A percentile compares a stretch with the other conserved stretches of the same genome.
These are phyloP conservation scores for Sclerotinia spermophila DNA, from an alignment of 2,329 filamentous ascomycete genomes.

Conservation along the genomic window DNA sequence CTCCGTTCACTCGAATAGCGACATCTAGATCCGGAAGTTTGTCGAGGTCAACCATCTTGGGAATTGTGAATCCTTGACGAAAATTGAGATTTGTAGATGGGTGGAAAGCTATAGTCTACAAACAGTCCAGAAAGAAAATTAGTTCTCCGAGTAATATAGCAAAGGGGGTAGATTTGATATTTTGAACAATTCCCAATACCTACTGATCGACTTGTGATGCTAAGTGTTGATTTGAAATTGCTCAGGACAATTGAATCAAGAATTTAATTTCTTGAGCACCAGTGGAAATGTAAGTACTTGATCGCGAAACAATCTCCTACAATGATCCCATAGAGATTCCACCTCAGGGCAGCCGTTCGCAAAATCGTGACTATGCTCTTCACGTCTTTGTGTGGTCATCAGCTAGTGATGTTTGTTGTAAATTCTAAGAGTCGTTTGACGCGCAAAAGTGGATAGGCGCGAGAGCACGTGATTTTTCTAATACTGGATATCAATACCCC, in stretches of 20 bases:
- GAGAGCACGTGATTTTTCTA: not conserved
- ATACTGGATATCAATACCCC: not conserved
- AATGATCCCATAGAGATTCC: not conserved
- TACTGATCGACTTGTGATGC: not conserved
- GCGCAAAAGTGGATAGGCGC: not conserved
- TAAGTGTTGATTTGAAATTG: not conserved
- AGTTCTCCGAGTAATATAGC: not conserved
- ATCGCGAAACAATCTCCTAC: not conserved
- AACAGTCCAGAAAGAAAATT: not conserved
- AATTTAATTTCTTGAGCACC: not conserved
- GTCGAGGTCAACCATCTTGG: not conserved
- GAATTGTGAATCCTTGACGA: not conserved
- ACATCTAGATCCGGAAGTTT: constrained; percentile 1
- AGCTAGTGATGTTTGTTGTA: not conserved
- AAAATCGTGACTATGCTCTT: not conserved
- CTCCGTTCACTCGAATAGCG: not conserved
- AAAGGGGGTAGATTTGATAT: not conserved
- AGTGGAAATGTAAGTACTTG: not conserved
- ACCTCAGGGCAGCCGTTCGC: not conserved
- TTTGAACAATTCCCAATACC: not conserved
- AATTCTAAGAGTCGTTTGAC: not conserved
- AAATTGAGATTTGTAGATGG: not conserved
- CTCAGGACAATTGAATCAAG: not conserved
- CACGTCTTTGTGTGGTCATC: not conserved
- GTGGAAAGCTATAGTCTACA: not conserved